phyloP scores from a whole-genome alignment of 2,329 filamentous ascomycete species.

The Pseudogymnoascus sp. region DNA sequence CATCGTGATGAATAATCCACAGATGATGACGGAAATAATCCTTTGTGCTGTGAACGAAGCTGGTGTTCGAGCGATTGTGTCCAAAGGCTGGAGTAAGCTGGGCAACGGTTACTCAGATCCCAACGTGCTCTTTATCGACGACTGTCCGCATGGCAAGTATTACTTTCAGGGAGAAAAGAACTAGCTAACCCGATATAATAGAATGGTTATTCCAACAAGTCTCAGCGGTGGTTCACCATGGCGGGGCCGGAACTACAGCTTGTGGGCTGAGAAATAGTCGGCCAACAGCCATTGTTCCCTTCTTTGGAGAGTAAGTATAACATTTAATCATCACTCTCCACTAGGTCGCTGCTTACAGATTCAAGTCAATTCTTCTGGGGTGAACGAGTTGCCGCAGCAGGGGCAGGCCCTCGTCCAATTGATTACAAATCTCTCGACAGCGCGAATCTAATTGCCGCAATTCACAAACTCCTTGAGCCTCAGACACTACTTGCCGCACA shows the following conservation, averaged over 20 bases:
- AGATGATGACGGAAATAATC: slow-evolving; percentile 38
- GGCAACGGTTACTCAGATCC: slow-evolving; percentile 28
- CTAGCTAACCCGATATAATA: not conserved
- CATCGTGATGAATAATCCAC: slow-evolving; percentile 47
- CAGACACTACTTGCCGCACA: slow-evolving; percentile 48
- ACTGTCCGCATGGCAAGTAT: slow-evolving; percentile 43
- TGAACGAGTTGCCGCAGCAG: slow-evolving; percentile 61
- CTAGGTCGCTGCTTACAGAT: not conserved
- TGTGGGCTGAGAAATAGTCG: slow-evolving; percentile 44
- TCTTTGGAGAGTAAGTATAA: slow-evolving; percentile 43
- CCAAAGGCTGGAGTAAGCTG: slow-evolving; percentile 47
- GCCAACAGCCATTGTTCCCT: slow-evolving; percentile 50
- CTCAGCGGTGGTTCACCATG: slow-evolving; percentile 50
- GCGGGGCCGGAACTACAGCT: slow-evolving; percentile 53
- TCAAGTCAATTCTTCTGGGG: slow-evolving; percentile 67
- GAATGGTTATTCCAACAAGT: slow-evolving; percentile 53
- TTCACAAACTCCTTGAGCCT: slow-evolving; percentile 51
- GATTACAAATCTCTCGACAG: slow-evolving; percentile 60
- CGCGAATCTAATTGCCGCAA: slow-evolving; percentile 56
- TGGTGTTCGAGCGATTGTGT: slow-evolving; percentile 47
- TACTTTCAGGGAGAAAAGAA: not conserved
- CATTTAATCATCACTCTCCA: not conserved
- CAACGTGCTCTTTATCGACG: slow-evolving; percentile 45
- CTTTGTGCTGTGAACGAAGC: slow-evolving; percentile 40
- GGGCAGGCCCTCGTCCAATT: slow-evolving; percentile 63